A percentile compares a stretch with the other conserved stretches of the same genome.
Evolutionary conservation across 331 rosid genomes (phyloP).

Genomic region (Pyrus hybrid): DNA sequence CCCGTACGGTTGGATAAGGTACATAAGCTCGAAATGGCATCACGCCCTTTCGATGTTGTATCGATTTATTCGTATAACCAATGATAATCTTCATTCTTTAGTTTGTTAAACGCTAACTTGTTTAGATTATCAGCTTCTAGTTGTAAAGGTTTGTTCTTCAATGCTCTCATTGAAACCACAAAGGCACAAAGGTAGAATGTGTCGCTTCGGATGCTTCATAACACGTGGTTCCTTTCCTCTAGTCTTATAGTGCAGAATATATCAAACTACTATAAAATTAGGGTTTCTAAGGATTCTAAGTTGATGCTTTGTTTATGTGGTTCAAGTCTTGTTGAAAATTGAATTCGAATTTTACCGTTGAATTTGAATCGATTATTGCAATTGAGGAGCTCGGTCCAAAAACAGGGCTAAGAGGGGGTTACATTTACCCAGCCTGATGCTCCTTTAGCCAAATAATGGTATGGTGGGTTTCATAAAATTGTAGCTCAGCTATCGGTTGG

Average conservation of each 20-base stretch:
- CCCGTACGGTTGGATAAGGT: background rate
- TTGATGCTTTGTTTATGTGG: background rate
- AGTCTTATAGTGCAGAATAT: background rate
- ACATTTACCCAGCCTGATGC: too few relatives aligned
- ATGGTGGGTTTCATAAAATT: too few relatives aligned
- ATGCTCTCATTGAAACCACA: background rate
- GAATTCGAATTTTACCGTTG: too few relatives aligned
- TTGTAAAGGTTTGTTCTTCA: too few relatives aligned
- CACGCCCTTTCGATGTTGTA: slow-evolving; percentile 10
- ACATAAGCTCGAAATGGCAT: background rate
- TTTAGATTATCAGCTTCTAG: background rate
- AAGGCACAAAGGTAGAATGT: background rate
- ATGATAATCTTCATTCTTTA: slow-evolving; percentile 10
- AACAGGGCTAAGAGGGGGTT: too few relatives aligned
- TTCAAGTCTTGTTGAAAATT: too few relatives aligned
- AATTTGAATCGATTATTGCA: too few relatives aligned
- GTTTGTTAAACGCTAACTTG: background rate
- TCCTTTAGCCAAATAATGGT: too few relatives aligned
- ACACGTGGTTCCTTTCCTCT: background rate
- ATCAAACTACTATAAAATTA: background rate
- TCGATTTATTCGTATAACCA: slow-evolving; percentile 23
- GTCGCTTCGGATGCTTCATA: background rate
- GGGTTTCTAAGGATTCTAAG: background rate
- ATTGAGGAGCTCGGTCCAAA: too few relatives aligned
- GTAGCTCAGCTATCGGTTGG: too few relatives aligned